Evolutionary conservation across 371 early-diverging fungal species (phyloP).

Genomic region (Apophysomyces elegans): DNA sequence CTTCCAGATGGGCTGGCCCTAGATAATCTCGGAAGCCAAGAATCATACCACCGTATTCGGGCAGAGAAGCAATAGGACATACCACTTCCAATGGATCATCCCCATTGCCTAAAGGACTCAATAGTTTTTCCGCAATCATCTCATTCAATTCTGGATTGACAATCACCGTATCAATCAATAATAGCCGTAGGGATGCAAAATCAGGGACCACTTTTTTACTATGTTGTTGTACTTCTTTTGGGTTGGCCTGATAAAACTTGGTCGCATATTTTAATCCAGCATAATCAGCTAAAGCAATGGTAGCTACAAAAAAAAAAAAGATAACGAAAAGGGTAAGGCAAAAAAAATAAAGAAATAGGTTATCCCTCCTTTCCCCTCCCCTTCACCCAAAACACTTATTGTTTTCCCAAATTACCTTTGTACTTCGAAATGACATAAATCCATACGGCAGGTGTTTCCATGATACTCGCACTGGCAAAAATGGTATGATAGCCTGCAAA

Average conservation of each 20-base stretch:
- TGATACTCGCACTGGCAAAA: conserved; percentile 64
- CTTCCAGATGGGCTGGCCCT: conserved; percentile 44
- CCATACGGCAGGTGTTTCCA: conserved; percentile 74
- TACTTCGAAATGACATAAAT: conserved; percentile 69
- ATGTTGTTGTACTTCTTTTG: conserved; percentile 52
- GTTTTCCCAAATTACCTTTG: conserved; percentile 29
- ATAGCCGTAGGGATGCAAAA: conserved; percentile 63
- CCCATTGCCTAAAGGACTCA: conserved; percentile 60
- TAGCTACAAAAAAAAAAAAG: conserved; percentile 36
- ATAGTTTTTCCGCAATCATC: conserved; percentile 65
- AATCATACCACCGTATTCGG: conserved; percentile 79
- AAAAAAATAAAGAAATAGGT: conserved; percentile 14
- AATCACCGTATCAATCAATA: conserved; percentile 74
- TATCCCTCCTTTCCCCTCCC: not conserved
- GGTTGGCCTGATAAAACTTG: conserved; percentile 52
- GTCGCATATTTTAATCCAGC: conserved; percentile 65
- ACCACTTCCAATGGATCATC: conserved; percentile 59
- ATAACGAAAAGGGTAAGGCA: conserved; percentile 11
- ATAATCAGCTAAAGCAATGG: conserved; percentile 76
- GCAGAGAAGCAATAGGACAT: conserved; percentile 70
- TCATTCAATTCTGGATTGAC: conserved; percentile 64
- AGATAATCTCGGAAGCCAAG: conserved; percentile 59
- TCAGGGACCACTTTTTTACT: conserved; percentile 65
- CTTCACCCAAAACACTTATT: too few species aligned
- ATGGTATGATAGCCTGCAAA: conserved; percentile 74